Base-by-base conservation (phyloP, 1,284 basidiomycete species). In the Apiotrichum montevideense region DNA sequence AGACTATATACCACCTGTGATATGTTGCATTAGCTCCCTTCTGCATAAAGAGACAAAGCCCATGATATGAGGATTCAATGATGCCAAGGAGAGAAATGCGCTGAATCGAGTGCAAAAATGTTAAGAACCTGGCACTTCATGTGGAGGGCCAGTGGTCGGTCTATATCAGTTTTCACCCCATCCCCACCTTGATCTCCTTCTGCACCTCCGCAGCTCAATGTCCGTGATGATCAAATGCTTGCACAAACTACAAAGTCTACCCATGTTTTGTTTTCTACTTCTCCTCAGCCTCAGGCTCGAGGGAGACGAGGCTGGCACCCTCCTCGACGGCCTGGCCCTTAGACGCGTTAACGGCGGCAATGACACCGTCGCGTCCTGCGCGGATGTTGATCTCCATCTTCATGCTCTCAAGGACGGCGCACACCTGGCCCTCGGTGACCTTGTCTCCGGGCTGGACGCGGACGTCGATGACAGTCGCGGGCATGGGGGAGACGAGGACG, bases 381-480 rank as follows among this genome's bases (percentile, higher is more conserved):
- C 90, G 81, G 65, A 96, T 73, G 45, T 88, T 88, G 51, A 88
- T 94, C 79, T 93, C 91, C 63, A 90, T 94, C 83, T 96, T 96
- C 92, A 95, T 96, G 68, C 90, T 93, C 79, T 95, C 92, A 65
- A 95, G 76, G 21, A 95, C 85, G 35, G 92, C 85, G 10, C 90
- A 80, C 7, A 83, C 84, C 69, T 93, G 86, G 0, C 89, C 90
- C 71, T 83, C 84, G 71, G 85, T 83, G n/a, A 95, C 87, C 41
- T 74, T 77, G 56, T 93, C 86, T 0, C 90, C 92, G 3, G 82
- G 78, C 57, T 79, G 79, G 32, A 93, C 90, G 46, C 83, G 82
- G 49, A 94, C 86, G 61, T 95, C 90, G 3, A 95, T 90, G 4
- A 90, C 86, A 46, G 90, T 80, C 69, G 87, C 89, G 35, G 89